Conservation (phyloP, 1,139 yeast genomes). For the Taphrina flavorubra region DNA sequence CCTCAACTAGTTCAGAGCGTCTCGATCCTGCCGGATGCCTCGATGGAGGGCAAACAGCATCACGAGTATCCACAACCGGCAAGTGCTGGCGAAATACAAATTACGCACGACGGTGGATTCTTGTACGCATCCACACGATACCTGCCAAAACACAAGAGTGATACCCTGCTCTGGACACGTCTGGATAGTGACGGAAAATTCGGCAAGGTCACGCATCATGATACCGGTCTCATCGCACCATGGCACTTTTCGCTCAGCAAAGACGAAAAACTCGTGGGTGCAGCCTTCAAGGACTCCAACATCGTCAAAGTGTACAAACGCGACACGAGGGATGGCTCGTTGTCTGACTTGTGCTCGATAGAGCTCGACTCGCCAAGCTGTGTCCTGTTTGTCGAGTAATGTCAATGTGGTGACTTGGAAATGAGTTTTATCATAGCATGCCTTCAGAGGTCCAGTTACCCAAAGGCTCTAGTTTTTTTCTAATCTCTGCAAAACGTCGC, state of each 20-base stretch:
- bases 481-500: too few relatives aligned
- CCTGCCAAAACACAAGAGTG: constrained; percentile 23
- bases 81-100: constrained; percentile 30
- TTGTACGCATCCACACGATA: constrained; percentile 35
- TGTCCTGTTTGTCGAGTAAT: constrained; percentile 11
- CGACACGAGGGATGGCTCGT: constrained; percentile 1
- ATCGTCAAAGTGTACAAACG: constrained; percentile 25
- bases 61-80: constrained; percentile 31
- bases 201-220: constrained; percentile 5
- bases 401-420: background rate
- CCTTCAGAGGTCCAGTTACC: too few relatives aligned
- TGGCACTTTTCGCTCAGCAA: constrained; percentile 20
- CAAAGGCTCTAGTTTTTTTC: too few relatives aligned
- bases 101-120: constrained; percentile 20
- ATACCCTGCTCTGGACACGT: constrained; percentile 16
- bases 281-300: constrained; percentile 19
- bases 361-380: constrained; percentile 13
- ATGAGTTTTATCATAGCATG: background rate
- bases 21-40: constrained; percentile 19
- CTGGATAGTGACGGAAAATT: constrained; percentile 16
- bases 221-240: constrained; percentile 23
- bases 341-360: constrained; percentile 5
- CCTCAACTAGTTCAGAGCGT: constrained; percentile 12
- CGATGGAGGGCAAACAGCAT: background rate
- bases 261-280: constrained; percentile 20